Evolutionary conservation across 1,139 yeast genomes (phyloP).

Genomic region (Candida smagusa): DNA sequence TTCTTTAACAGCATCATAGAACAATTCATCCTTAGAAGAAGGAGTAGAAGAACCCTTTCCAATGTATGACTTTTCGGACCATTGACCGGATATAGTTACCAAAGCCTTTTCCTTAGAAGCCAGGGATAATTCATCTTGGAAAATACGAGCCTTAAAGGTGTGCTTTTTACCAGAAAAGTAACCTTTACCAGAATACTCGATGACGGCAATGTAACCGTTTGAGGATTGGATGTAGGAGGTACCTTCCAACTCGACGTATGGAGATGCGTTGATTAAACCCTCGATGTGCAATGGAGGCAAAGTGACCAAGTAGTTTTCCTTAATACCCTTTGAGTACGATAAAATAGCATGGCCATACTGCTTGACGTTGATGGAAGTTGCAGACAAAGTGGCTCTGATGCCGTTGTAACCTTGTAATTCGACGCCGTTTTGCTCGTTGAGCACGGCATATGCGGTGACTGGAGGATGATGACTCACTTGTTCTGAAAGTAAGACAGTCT

Average conservation of each 20-base stretch:
- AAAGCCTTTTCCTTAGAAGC: constrained; percentile 59
- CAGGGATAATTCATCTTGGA: constrained; percentile 48
- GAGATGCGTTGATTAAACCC: constrained; percentile 85
- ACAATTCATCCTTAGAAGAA: constrained; percentile 43
- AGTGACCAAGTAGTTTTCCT: constrained; percentile 77
- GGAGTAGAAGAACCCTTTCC: constrained; percentile 41
- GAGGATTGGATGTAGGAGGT: constrained; percentile 78
- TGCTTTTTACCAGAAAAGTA: constrained; percentile 96
- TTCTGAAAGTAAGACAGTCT: constrained; percentile 74
- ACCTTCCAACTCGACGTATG: constrained; percentile 88
- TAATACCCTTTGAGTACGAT: constrained; percentile 47
- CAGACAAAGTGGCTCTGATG: constrained; percentile 76
- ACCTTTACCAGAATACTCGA: constrained; percentile 90
- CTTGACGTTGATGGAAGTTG: constrained; percentile 76
- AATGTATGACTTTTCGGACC: constrained; percentile 74
- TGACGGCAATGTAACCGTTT: constrained; percentile 66
- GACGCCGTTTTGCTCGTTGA: constrained; percentile 67
- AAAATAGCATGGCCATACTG: constrained; percentile 90
- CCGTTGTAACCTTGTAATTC: constrained; percentile 85
- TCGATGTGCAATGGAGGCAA: constrained; percentile 95
- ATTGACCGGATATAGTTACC: constrained; percentile 82
- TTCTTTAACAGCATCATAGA: constrained; percentile 63
- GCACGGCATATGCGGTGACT: constrained; percentile 79
- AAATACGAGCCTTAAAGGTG: constrained; percentile 81
- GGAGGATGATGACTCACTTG: constrained; percentile 98